These are phyloP conservation scores for Paraurostyla sp. DNA, from an alignment of 73 alveolate species.

Conservation along the genomic window DNA sequence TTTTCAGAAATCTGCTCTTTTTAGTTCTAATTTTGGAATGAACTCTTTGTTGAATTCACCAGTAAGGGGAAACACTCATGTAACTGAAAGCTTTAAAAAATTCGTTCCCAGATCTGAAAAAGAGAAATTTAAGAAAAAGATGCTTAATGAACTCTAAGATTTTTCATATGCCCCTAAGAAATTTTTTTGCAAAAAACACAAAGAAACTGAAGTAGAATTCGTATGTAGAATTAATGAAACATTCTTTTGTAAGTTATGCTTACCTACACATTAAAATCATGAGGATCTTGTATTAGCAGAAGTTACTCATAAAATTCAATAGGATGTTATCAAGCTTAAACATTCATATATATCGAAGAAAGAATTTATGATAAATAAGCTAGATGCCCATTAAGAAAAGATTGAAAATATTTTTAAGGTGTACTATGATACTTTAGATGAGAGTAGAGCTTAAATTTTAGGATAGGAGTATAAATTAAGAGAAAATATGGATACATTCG, in stretches of 20 bases:
- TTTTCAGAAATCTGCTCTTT: not conserved
- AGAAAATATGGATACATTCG: slow-evolving; percentile 24
- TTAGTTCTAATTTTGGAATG: not conserved
- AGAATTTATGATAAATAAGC: slow-evolving; percentile 25
- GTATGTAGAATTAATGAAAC: slow-evolving; percentile 47
- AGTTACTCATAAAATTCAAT: not conserved
- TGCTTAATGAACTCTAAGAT: slow-evolving; percentile 35
- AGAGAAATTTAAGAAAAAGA: not conserved
- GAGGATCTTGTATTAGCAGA: slow-evolving; percentile 30
- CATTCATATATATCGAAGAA: slow-evolving; percentile 37
- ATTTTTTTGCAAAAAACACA: slow-evolving; percentile 59
- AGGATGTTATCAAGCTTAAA: slow-evolving; percentile 36
- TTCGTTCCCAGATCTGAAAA: slow-evolving; percentile 48
- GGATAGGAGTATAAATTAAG: slow-evolving; percentile 28
- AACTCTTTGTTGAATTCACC: slow-evolving; percentile 9
- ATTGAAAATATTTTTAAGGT: slow-evolving; percentile 58
- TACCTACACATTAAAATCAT: slow-evolving; percentile 29
- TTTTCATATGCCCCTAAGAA: slow-evolving; percentile 33
- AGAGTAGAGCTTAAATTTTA: slow-evolving; percentile 31
- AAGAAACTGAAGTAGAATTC: slow-evolving; percentile 43
- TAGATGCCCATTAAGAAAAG: slow-evolving; percentile 36
- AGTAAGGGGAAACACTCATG: not conserved
- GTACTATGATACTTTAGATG: slow-evolving; percentile 61
- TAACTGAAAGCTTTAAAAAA: slow-evolving; percentile 38
- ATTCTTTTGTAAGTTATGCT: slow-evolving; percentile 59